phyloP scores from a whole-genome alignment of 2,329 filamentous ascomycete species.

The Nakataea oryzae region DNA sequence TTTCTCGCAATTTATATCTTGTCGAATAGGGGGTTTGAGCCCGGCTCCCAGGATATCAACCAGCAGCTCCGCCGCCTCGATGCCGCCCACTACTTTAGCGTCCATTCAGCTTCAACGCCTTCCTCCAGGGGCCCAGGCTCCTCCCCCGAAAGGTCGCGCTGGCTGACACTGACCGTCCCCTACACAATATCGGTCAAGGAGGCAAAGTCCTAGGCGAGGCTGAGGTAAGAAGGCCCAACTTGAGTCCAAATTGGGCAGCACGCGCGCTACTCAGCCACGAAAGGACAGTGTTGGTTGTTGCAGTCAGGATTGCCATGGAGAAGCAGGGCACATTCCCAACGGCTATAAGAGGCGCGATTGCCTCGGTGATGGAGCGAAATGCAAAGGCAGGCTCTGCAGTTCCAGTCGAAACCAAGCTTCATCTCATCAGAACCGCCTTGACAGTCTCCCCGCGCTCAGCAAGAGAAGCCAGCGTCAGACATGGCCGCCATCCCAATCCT shows the following conservation, averaged over 20 bases:
- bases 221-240: not conserved
- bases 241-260: not conserved
- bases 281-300: too few relatives aligned
- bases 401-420: not conserved
- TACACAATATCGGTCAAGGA: not conserved
- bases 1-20: too few relatives aligned
- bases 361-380: too few relatives aligned
- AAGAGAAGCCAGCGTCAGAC: not conserved
- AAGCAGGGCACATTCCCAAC: not conserved
- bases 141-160: not conserved
- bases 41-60: too few relatives aligned
- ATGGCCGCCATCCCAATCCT: constrained; percentile 5
- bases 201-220: not conserved
- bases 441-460: not conserved
- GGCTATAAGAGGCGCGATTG: not conserved
- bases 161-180: too few relatives aligned
- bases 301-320: not conserved
- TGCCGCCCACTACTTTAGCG: not conserved
- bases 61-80: too few relatives aligned
- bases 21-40: too few relatives aligned
- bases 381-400: not conserved
- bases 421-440: not conserved
- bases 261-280: too few relatives aligned
- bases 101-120: not conserved
- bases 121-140: not conserved